Percentiles rank a stretch among this genome's conserved stretches.
These are phyloP conservation scores for Thamnidium elegans DNA, from an alignment of 192 early-diverging fungal species.

Conservation along the genomic window DNA sequence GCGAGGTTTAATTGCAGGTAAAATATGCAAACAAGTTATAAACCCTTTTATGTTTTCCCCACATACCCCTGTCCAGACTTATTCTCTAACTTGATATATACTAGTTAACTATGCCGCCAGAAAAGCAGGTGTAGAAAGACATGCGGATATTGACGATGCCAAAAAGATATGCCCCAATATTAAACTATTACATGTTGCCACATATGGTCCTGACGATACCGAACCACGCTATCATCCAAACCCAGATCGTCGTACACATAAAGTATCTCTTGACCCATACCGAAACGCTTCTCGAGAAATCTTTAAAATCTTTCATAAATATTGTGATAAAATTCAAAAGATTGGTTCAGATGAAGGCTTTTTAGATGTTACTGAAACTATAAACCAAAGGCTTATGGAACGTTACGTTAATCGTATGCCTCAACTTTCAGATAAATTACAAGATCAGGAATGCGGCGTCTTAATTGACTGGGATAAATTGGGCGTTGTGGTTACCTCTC, in stretches of 20 bases:
- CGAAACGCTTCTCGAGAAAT: constrained; percentile 69
- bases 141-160: constrained; percentile 51
- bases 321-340: constrained; percentile 60
- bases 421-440: constrained; percentile 29
- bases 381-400: constrained; percentile 54
- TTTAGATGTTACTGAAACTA: constrained; percentile 76
- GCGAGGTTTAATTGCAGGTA: constrained; percentile 74
- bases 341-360: constrained; percentile 87
- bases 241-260: constrained; percentile 74
- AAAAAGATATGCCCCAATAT: constrained; percentile 56
- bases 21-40: background rate
- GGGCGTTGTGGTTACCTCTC: constrained; percentile 48
- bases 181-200: constrained; percentile 78
- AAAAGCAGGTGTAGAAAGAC: constrained; percentile 71
- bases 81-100: background rate
- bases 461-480: constrained; percentile 37
- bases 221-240: constrained; percentile 66
- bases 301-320: constrained; percentile 63
- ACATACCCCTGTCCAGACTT: too few relatives aligned
- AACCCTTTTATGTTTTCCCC: background rate
- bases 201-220: constrained; percentile 64
- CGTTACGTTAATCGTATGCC: constrained; percentile 35
- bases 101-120: constrained; percentile 84
- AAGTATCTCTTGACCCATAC: constrained; percentile 84
- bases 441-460: constrained; percentile 24